These are phyloP conservation scores for Aspergillus ochraceoroseus DNA, from an alignment of 2,329 filamentous ascomycete genomes.

Conservation along the genomic window DNA sequence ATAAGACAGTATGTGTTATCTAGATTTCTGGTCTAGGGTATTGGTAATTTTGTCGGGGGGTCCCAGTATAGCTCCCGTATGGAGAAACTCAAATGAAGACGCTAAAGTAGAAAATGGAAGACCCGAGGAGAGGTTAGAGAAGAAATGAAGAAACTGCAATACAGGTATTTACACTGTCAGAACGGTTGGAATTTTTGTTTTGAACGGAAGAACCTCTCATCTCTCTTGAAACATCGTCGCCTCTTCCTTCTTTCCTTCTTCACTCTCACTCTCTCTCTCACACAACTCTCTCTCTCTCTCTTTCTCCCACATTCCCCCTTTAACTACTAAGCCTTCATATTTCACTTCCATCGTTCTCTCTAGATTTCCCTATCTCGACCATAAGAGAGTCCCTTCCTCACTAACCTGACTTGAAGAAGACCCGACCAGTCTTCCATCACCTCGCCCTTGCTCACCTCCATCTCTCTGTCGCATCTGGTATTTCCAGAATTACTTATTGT, in stretches of 20 bases:
- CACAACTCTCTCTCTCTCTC: slow-evolving; percentile 10
- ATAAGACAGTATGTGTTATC: no score
- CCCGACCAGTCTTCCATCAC: no score
- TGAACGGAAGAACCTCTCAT: slow-evolving; percentile 3
- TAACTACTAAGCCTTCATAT: not conserved
- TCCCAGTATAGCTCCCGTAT: no score
- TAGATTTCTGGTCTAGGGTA: no score
- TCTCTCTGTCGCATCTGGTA: not conserved
- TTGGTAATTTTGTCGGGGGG: no score
- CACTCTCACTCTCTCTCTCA: slow-evolving; percentile 15
- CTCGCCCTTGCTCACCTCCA: no score
- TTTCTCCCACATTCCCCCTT: slow-evolving; percentile 4
- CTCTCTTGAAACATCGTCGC: slow-evolving; percentile 4
- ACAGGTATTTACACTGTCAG: not conserved
- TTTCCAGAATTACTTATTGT: not conserved
- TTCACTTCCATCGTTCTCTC: slow-evolving; percentile 2
- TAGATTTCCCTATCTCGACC: no score
- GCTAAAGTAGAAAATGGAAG: no score
- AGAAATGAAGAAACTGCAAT: not conserved
- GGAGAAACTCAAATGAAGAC: no score
- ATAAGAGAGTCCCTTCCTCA: no score
- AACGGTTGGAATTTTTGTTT: slow-evolving; percentile 7
- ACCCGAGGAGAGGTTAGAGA: not conserved
- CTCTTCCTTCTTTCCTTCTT: slow-evolving; percentile 13
- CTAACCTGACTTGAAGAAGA: no score